These are phyloP conservation scores for Apiotrichum akiyoshidainum DNA, from an alignment of 1,284 basidiomycete species.

Conservation along the genomic window DNA sequence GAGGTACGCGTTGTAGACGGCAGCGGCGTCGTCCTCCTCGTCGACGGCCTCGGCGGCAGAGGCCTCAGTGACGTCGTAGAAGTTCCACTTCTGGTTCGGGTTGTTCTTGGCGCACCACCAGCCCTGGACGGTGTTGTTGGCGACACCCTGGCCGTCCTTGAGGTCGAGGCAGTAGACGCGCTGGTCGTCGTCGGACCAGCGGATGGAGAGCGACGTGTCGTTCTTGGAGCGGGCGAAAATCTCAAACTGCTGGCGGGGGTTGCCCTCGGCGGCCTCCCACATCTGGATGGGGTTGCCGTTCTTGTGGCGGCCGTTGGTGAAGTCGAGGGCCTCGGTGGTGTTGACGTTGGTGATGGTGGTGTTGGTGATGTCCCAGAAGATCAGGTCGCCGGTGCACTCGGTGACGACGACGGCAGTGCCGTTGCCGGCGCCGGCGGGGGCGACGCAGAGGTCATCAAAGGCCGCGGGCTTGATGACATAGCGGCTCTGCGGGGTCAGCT, in stretches of 20 bases:
- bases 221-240: constrained; percentile 3
- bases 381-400: constrained; percentile 27
- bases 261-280: constrained; percentile 37
- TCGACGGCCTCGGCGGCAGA: constrained; percentile 8
- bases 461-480: constrained; percentile 32
- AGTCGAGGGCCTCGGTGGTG: constrained; percentile 22
- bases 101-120: constrained; percentile 40
- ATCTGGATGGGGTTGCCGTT: constrained; percentile 41
- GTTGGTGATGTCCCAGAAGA: constrained; percentile 23
- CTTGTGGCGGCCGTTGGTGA: constrained; percentile 27
- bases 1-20: constrained; percentile 8
- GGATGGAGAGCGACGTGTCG: constrained; percentile 16
- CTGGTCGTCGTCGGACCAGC: constrained; percentile 27
- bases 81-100: constrained; percentile 43
- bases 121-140: constrained; percentile 36
- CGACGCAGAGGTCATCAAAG: constrained; percentile 36
- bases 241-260: constrained; percentile 38
- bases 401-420: constrained; percentile 33
- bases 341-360: constrained; percentile 28
- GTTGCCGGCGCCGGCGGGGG: constrained; percentile 22
- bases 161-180: constrained; percentile 42
- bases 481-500: neutral
- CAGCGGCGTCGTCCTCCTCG: constrained; percentile 9
- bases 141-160: constrained; percentile 29
- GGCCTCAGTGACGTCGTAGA: constrained; percentile 36